These are phyloP conservation scores for Volutella citrinella DNA, from an alignment of 2,329 filamentous ascomycete genomes.

Conservation along the genomic window DNA sequence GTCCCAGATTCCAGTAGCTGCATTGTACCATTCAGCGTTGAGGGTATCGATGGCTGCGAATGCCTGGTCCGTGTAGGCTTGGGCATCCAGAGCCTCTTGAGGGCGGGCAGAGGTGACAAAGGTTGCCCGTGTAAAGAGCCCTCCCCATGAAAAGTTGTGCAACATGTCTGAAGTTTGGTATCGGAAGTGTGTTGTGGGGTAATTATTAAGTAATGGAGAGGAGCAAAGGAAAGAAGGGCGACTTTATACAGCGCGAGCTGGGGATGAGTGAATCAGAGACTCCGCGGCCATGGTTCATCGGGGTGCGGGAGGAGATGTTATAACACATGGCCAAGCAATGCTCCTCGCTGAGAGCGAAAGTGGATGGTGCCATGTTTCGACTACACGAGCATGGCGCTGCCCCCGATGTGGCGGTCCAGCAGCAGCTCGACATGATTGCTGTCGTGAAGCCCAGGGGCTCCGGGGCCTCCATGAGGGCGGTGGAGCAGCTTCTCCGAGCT, in stretches of 20 bases:
- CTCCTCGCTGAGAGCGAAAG: slow-evolving; percentile 1
- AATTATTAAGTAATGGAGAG: no score
- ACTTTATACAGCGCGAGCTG: no score
- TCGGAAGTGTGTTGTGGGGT: no score
- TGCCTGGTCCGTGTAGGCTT: slow-evolving; percentile 32
- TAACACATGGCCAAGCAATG: slow-evolving; percentile 9
- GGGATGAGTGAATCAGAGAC: slow-evolving; percentile 12
- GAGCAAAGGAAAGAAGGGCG: no score
- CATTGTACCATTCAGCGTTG: slow-evolving; percentile 59
- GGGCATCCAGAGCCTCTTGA: slow-evolving; percentile 14
- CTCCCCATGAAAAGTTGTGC: slow-evolving; percentile 20
- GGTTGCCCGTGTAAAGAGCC: slow-evolving; percentile 17
- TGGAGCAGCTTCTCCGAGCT: slow-evolving; percentile 15
- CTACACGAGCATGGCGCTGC: no score
- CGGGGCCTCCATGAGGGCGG: slow-evolving; percentile 16
- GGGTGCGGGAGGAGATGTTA: slow-evolving; percentile 6
- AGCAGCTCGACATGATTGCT: no score
- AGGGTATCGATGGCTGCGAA: slow-evolving; percentile 39
- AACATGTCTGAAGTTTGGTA: no score
- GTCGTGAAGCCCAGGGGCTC: slow-evolving; percentile 10
- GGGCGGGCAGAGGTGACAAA: slow-evolving; percentile 15
- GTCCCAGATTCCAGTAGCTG: slow-evolving; percentile 59
- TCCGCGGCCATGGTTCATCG: not conserved
- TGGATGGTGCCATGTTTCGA: slow-evolving; percentile 19
- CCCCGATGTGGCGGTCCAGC: no score